phyloP scores from a whole-genome alignment of 768 basidiomycete species.

The Tephrocybe rancida region DNA sequence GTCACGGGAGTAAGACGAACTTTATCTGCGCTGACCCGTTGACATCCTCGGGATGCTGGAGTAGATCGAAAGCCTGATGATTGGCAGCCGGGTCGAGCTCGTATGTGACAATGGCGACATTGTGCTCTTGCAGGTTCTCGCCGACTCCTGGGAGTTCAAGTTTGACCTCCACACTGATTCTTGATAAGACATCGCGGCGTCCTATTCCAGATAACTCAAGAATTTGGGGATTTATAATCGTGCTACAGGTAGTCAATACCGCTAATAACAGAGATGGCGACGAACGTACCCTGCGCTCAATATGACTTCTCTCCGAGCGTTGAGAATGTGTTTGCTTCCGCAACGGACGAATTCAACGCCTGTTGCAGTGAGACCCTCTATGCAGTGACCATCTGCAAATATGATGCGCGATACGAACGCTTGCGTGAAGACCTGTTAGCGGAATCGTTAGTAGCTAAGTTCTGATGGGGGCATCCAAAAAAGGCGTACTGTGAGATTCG shows the following conservation, averaged over 20 bases:
- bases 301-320: conserved; percentile 53
- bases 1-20: conserved; percentile 2
- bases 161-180: conserved; percentile 13
- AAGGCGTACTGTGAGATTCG: conserved; percentile 17
- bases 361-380: conserved; percentile 35
- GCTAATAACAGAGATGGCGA: neutral
- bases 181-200: conserved; percentile 3
- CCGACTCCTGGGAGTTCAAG: conserved; percentile 19
- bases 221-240: conserved; percentile 19
- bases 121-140: conserved; percentile 21
- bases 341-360: conserved; percentile 47
- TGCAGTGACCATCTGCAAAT: conserved; percentile 15
- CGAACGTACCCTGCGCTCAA: conserved; percentile 39
- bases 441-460: neutral
- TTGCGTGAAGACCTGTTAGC: conserved; percentile 17
- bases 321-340: conserved; percentile 30
- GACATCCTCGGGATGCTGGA: conserved; percentile 5
- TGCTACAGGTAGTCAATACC: conserved; percentile 2
- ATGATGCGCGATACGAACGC: conserved; percentile 28
- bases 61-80: conserved; percentile 9
- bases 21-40: conserved; percentile 4
- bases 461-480: conserved; percentile 17
- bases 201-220: conserved; percentile 23
- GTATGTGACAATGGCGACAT: conserved; percentile 3
- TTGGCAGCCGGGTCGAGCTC: conserved; percentile 9